Evolutionary conservation across 169 alveolate genomes (phyloP), one percentile per base, ranked within the genome.

Genomic region (Plasmodium coatneyi): DNA sequence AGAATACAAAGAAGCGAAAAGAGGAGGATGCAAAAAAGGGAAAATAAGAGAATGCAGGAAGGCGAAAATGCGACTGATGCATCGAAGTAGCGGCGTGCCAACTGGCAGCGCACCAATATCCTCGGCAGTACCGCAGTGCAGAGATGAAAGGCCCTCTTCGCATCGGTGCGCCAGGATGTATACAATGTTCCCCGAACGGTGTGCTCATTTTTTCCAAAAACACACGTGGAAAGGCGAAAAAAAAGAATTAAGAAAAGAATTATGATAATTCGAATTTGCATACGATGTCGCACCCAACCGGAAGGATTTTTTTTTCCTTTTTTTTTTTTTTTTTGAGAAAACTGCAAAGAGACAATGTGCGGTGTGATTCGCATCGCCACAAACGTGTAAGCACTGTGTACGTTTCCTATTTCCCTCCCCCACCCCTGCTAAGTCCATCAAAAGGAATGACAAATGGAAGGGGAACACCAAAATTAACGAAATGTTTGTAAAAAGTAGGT

Each of bases 311-410:
- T 60, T 76, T 76, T 76, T 16, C 7, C 5, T n/a, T 76, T 76
- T 76, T 76, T 76, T 74, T 76, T 76, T 76, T 36, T 43, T 76
- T 52, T 36, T 76, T 16, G 46, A 28, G 46, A 36, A 36, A 36
- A 76, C 46, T 19, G 4, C 70, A 43, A 76, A 76, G 66, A 76
- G 83, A 76, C 49, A 76, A 14, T 60, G 74, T 60, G 76, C 76
- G 34, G n/a, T n/a, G 76, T 60, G 76, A 25, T 60, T 60, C 28
- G 34, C 28, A 60, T 60, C 12, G 32, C 34, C 76, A 60, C 41
- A 80, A 46, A 41, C 9, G 76, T 43, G 60, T 60, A 25, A 6
- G 76, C 16, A 25, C 22, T 60, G 28, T 81, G 56, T 81, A 36
- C 10, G 39, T 81, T 81, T 54, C 71, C 78, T 81, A 52, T 49